Conservation (phyloP, 2,329 filamentous ascomycete species). For the Monosporascus sp. region DNA sequence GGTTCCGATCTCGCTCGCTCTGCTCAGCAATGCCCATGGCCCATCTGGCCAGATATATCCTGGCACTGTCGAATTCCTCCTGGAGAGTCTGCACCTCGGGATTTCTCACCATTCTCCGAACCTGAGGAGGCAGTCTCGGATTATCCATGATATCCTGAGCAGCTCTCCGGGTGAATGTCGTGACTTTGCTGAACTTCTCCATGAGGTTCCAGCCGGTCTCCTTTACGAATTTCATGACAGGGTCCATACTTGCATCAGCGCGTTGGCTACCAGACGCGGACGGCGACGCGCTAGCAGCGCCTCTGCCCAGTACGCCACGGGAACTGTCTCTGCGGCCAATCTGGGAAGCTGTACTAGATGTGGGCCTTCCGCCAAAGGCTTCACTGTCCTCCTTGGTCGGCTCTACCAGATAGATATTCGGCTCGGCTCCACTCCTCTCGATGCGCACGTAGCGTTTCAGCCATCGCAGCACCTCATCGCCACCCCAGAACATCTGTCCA, state of each 20-base stretch:
- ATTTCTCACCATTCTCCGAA: conserved; percentile 78
- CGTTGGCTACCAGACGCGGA: conserved; percentile 34
- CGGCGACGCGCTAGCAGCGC: conserved; percentile 31
- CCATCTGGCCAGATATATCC: conserved; percentile 92
- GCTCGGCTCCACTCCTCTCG: conserved; percentile 79
- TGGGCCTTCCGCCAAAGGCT: conserved; percentile 67
- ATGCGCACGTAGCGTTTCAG: conserved; percentile 77
- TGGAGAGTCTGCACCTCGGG: conserved; percentile 93
- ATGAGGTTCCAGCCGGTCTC: conserved; percentile 94
- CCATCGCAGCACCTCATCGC: conserved; percentile 92
- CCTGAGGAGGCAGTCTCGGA: conserved; percentile 82
- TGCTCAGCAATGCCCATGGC: conserved; percentile 99
- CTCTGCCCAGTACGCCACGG: conserved; percentile 24
- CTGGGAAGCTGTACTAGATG: conserved; percentile 39
- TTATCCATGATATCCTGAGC: conserved; percentile 91
- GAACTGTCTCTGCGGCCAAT: conserved; percentile 36
- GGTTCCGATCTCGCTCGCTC: conserved; percentile 79
- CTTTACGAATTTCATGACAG: conserved; percentile 87
- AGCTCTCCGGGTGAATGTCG: conserved; percentile 87
- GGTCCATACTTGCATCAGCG: conserved; percentile 76
- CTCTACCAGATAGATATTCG: conserved; percentile 86
- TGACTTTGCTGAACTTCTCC: conserved; percentile 96
- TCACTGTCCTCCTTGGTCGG: conserved; percentile 79
- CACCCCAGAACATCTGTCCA: conserved; percentile 94
- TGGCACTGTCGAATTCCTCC: conserved; percentile 94